Percentiles rank a stretch among this genome's conserved stretches.
Evolutionary conservation across 768 basidiomycete species (phyloP).

Genomic region (Boletus bicolor): DNA sequence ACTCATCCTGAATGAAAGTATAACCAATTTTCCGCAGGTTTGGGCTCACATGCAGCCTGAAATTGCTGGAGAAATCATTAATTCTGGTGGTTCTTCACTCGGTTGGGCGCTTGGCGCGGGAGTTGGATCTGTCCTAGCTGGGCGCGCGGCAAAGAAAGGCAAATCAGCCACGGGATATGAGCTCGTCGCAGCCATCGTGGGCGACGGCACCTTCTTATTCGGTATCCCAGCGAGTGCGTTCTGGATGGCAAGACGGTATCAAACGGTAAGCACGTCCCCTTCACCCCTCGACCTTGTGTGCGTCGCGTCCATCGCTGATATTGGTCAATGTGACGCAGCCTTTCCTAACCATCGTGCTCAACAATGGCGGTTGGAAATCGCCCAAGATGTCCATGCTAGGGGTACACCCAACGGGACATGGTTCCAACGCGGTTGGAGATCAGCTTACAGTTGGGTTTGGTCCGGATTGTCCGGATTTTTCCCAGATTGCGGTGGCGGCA

Average conservation of each 20-base stretch:
- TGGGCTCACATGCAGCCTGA: slow-evolving; percentile 61
- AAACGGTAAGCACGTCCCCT: slow-evolving; percentile 44
- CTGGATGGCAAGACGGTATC: slow-evolving; percentile 71
- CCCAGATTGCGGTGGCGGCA: slow-evolving; percentile 62
- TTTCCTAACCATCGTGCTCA: slow-evolving; percentile 66
- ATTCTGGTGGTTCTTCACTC: slow-evolving; percentile 62
- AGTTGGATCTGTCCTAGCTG: slow-evolving; percentile 54
- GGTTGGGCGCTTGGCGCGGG: slow-evolving; percentile 69
- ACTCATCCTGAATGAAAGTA: slow-evolving; percentile 60
- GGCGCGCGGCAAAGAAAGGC: slow-evolving; percentile 21
- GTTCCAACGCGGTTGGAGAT: slow-evolving; percentile 41
- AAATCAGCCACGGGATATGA: slow-evolving; percentile 38
- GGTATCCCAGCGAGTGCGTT: slow-evolving; percentile 61
- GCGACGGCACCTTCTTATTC: slow-evolving; percentile 70
- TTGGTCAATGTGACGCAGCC: slow-evolving; percentile 40
- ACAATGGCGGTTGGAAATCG: slow-evolving; percentile 71
- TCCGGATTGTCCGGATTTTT: slow-evolving; percentile 56
- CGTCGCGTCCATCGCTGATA: neutral
- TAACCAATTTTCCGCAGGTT: slow-evolving; percentile 51
- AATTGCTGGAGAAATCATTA: slow-evolving; percentile 46
- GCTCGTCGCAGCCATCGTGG: slow-evolving; percentile 57
- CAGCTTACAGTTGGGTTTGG: slow-evolving; percentile 64
- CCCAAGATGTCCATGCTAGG: slow-evolving; percentile 64
- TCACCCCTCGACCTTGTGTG: neutral
- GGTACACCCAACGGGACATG: slow-evolving; percentile 58